Evolutionary conservation across 2,329 filamentous ascomycete species (phyloP), one percentile per base, ranked within the genome.

Genomic region (Ophiognomonia clavigignenti-juglandacearum): DNA sequence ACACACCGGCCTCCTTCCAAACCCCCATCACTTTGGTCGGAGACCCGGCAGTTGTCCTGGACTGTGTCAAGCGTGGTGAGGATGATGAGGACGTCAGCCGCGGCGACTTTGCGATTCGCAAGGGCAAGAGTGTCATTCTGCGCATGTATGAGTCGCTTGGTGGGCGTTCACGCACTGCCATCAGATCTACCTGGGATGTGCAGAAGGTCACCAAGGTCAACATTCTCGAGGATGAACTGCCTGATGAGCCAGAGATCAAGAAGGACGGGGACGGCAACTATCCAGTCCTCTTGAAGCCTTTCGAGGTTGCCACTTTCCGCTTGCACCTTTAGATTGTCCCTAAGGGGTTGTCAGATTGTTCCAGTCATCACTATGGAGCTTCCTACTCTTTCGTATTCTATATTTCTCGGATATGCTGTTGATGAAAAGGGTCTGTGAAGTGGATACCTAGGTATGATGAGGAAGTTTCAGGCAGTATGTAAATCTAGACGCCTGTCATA

Each of bases 1-100:
- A 45, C 27, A 44, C 48, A 10, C 54, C 55, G n/a, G 50, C 61
- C 19, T 54, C 58, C 4, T 51, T 54, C 7, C 53, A 65, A 19
- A 56, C 55, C 31, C 79, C 85, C 0, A 79, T 96, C 60, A 77
- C 77, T 51, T 68, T 96, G n/a, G 72, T 73, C 1, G 84, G 85
- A 38, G 73, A 76, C 37, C 63, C 74, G 9, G 84, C 86, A 3
- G 71, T 98, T 18, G 73, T 98, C 4, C 72, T 98, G 1, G 93
- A 98, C 62, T 85, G 84, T 1, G 77, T 98, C 64, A 98, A 98
- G 76, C 85, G 93, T 48, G 93, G 88, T n/a, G 87, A 92, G 61
- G 87, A 92, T 57, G 87, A 92, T 55, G 83, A 85, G 59, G 87
- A 90, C 56, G 78, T 90, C 36, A 80, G 75, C 37, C 66, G 74